These are phyloP conservation scores for Trichoderma harzianum DNA, from an alignment of 2,329 filamentous ascomycete species.

Conservation along the genomic window DNA sequence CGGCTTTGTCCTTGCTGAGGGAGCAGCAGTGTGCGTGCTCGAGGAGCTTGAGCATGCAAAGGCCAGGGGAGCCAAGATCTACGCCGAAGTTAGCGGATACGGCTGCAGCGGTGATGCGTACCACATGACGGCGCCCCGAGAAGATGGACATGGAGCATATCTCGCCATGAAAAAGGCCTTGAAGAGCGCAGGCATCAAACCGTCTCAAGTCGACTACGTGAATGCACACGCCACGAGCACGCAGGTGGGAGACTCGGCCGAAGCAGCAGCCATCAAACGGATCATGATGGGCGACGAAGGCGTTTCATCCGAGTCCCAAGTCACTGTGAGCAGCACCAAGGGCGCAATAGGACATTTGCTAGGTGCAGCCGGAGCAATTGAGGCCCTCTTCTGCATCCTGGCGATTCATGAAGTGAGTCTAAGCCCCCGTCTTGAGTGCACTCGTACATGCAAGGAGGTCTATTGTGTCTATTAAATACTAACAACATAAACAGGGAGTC, in stretches of 20 bases:
- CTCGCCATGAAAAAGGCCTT: slow-evolving; percentile 84
- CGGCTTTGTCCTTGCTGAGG: slow-evolving; percentile 92
- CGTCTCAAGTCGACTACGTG: slow-evolving; percentile 77
- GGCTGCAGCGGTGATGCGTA: slow-evolving; percentile 87
- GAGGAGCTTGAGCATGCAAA: slow-evolving; percentile 90
- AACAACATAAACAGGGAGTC: slow-evolving; percentile 52
- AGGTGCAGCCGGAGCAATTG: slow-evolving; percentile 85
- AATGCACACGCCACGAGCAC: slow-evolving; percentile 96
- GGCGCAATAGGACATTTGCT: slow-evolving; percentile 88
- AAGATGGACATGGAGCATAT: slow-evolving; percentile 76
- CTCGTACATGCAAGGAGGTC: slow-evolving; percentile 6
- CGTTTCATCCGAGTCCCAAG: slow-evolving; percentile 53
- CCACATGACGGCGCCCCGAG: slow-evolving; percentile 87
- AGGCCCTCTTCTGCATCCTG: slow-evolving; percentile 80
- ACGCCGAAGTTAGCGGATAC: slow-evolving; percentile 86
- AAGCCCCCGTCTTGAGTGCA: not conserved
- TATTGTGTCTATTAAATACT: not conserved
- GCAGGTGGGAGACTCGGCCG: slow-evolving; percentile 77
- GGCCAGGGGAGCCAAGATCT: slow-evolving; percentile 72
- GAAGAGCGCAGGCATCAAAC: slow-evolving; percentile 65
- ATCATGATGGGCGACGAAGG: slow-evolving; percentile 74
- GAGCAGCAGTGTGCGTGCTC: slow-evolving; percentile 80
- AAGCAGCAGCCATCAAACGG: slow-evolving; percentile 76
- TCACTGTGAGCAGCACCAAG: slow-evolving; percentile 92
- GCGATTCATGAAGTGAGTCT: slow-evolving; percentile 70